Evolutionary conservation across 106 monocot species (phyloP), one percentile per base, ranked within the genome.

Genomic region (Dendrobium officinale): DNA sequence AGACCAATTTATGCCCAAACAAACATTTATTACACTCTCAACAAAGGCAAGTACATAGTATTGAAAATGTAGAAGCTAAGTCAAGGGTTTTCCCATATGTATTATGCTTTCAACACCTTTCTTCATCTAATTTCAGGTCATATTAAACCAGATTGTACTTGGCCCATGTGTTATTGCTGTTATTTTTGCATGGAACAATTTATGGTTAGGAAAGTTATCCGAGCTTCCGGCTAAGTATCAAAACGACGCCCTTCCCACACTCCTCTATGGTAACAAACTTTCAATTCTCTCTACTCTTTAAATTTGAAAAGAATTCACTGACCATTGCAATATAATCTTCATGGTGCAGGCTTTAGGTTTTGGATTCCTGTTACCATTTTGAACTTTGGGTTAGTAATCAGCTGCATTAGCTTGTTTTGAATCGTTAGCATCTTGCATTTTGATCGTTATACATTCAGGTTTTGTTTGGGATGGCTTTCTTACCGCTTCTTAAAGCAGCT

Each of bases 131-230:
- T 82, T 61, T 49, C 86, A 96, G 98, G 98, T 99, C 85, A 37
- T 91, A 42, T 47, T 99, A 66, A 99, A 99, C 80, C 98, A 99
- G 80, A 87, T 99, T 86, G 85, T 92, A 8, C 95, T 95, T 88
- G 98, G 95, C 79, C 98, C 98, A 78, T 93, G 89, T 85, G 98
- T 99, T 70, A 95, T 99, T 88, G 95, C 92, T 85, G 90, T 99
- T 33, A 79, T 95, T 78, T 99, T 99, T 90, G 98, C 95, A 73
- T 99, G 98, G 98, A 92, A 95, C 78, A 93, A 87, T 86, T 74
- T 99, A 67, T 95, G 98, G 95, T 83, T 82, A 47, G 87, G 89
- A 74, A 95, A 93, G 64, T 54, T 99, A 64, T 81, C 92, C 22
- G 78, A 95, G 45, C 87, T 99, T 26, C 91, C 92, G 13, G 78